Evolutionary conservation across 2,329 filamentous ascomycete genomes (phyloP), one percentile per base, ranked within the genome.

Genomic region (Pezicula carpinea): DNA sequence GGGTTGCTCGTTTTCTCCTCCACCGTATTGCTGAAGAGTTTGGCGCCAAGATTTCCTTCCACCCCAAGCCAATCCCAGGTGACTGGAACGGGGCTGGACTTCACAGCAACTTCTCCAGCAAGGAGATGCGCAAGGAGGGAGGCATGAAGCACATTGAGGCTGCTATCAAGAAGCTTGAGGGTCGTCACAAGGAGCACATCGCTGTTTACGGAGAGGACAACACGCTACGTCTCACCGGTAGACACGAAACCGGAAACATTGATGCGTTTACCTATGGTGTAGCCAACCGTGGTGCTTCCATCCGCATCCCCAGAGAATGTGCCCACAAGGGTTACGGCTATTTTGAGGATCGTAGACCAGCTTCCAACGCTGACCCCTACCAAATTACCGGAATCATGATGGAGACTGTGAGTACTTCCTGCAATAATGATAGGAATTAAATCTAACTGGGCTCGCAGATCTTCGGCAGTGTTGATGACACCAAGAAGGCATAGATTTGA

Each of bases 1-100:
- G 92, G 93, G 77, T 96, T 63, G 87, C 88, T 56, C 86, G 89
- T 57, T 95, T 90, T 81, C 77, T 95, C 61, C 86, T 95, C 57
- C 80, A 87, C 79, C 87, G 91, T 58, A 87, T 97, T 51, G 88
- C 92, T 45, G 93, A 99, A 70, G 92, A 97, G 65, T 96, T 96
- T 64, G 93, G 92, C 64, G 91, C 86, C 70, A 91, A 91, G 80
- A 91, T 97, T 56, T 95, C 92, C 33, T 85, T 96, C 69, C 82
- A 91, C 65, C 93, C 93, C 67, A 99, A 99, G 83, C 92, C 92
- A 57, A 91, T 97, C 57, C 82, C 84, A 49, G 92, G 92, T 64
- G 86, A 95, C 76, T 97, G 93, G 92, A 97, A 97, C 77, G 93
- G 92, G 64, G 89, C 89, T 51, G 89, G 89, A 70, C 84, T 96